phyloP scores from a whole-genome alignment of 2,329 filamentous ascomycete species.

The Sordariomycetes sp. region DNA sequence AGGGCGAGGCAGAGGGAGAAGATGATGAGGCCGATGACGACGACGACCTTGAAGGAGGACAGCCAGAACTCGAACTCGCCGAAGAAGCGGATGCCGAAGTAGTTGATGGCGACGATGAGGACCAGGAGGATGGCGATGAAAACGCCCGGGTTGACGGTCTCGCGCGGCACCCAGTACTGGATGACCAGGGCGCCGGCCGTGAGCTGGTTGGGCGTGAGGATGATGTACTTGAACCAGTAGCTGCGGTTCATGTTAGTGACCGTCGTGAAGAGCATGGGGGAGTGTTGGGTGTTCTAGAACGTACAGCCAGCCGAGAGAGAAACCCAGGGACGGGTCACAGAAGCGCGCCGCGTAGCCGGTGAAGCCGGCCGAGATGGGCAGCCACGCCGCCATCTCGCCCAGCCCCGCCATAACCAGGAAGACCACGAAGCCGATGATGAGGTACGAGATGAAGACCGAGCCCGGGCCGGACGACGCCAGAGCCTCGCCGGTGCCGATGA shows the following conservation, averaged over 20 bases:
- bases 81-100: conserved; percentile 59
- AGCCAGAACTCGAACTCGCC: conserved; percentile 56
- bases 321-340: conserved; percentile 71
- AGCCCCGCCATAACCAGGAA: conserved; percentile 74
- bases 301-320: conserved; percentile 64
- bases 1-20: conserved; percentile 52
- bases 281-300: conserved; percentile 13
- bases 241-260: conserved; percentile 16
- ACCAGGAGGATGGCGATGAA: conserved; percentile 66
- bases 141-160: conserved; percentile 64
- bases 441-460: conserved; percentile 62
- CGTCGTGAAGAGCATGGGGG: not conserved
- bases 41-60: conserved; percentile 56
- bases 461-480: conserved; percentile 46
- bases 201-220: conserved; percentile 75
- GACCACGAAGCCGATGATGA: conserved; percentile 59
- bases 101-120: conserved; percentile 54
- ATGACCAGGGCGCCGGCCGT: conserved; percentile 73
- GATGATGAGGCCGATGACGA: conserved; percentile 56
- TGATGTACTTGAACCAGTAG: conserved; percentile 71
- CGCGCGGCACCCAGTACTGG: conserved; percentile 60
- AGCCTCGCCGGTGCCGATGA: conserved; percentile 55
- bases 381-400: conserved; percentile 77
- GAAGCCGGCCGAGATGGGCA: conserved; percentile 69
- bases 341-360: conserved; percentile 72